These are phyloP conservation scores for Penicillium italicum DNA, from an alignment of 2,329 filamentous ascomycete species.

Conservation along the genomic window DNA sequence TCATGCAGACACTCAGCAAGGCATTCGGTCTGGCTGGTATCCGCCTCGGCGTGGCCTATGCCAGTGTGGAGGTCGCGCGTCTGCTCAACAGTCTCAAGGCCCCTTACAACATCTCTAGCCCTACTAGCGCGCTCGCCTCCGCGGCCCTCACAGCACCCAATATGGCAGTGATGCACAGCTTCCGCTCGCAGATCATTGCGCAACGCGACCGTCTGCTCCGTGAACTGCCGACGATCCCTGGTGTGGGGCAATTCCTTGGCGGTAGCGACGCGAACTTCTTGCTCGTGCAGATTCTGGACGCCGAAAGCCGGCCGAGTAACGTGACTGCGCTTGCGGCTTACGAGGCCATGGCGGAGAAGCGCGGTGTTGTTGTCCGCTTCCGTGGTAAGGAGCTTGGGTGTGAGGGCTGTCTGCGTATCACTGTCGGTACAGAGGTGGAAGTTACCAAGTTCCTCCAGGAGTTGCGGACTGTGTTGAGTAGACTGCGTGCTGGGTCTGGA, in stretches of 20 bases:
- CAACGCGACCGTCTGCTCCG: conserved; percentile 74
- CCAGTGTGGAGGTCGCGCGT: conserved; percentile 66
- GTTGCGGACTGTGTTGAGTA: conserved; percentile 52
- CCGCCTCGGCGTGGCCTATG: conserved; percentile 80
- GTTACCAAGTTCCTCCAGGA: conserved; percentile 73
- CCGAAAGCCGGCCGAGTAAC: conserved; percentile 71
- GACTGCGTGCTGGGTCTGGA: conserved; percentile 44
- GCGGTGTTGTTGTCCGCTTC: conserved; percentile 89
- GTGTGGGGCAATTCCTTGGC: conserved; percentile 76
- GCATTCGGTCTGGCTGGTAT: conserved; percentile 95
- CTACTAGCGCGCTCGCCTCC: conserved; percentile 75
- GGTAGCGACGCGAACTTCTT: conserved; percentile 84
- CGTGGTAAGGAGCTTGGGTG: conserved; percentile 90
- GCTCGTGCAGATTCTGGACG: conserved; percentile 80
- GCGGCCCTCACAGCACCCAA: conserved; percentile 67
- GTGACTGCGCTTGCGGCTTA: conserved; percentile 74
- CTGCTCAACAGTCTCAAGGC: conserved; percentile 92
- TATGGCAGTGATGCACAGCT: conserved; percentile 66
- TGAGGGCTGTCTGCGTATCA: conserved; percentile 82
- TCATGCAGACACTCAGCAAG: conserved; percentile 98
- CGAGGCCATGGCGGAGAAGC: conserved; percentile 75
- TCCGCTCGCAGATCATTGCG: conserved; percentile 65
- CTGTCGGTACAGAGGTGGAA: conserved; percentile 84
- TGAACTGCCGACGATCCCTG: conserved; percentile 70
- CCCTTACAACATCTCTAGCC: conserved; percentile 90